Conservation (phyloP, 139 green algal species). For the Chlamydomonas sp. region DNA sequence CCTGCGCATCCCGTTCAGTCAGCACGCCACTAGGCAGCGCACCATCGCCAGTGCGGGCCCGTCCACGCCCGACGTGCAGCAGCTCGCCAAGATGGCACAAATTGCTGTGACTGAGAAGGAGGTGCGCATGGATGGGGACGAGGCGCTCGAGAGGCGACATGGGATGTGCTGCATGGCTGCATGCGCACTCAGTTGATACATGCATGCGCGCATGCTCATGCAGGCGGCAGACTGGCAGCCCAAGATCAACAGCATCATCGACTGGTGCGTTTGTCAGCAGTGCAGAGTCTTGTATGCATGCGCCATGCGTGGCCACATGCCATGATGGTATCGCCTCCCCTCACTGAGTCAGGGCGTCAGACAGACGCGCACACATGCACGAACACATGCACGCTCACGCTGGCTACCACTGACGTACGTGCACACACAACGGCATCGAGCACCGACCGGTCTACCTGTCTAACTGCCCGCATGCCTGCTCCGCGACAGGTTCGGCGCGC, state of each 20-base stretch:
- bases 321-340: not conserved
- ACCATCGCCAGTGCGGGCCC: no score
- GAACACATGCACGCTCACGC: no score
- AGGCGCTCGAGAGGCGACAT: not conserved
- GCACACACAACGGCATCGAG: no score
- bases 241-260: slow-evolving; percentile 61
- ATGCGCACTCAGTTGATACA: no score
- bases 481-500: slow-evolving; percentile 71
- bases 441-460: no score
- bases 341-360: not conserved
- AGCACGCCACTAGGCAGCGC: no score
- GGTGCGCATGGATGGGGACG: slow-evolving; percentile 16
- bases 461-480: no score
- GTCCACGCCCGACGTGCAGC: slow-evolving; percentile 40
- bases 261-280: no score
- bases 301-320: not conserved
- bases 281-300: not conserved
- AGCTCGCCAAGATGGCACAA: slow-evolving; percentile 57
- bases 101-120: slow-evolving; percentile 51
- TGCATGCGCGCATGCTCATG: not conserved
- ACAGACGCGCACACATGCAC: not conserved
- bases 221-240: slow-evolving; percentile 59
- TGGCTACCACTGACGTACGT: no score
- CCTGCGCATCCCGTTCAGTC: no score
- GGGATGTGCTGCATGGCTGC: not conserved